Percentiles rank a stretch among this genome's conserved stretches.
phyloP scores from a whole-genome alignment of 306 rosid genomes.

The Prosopis cineraria region DNA sequence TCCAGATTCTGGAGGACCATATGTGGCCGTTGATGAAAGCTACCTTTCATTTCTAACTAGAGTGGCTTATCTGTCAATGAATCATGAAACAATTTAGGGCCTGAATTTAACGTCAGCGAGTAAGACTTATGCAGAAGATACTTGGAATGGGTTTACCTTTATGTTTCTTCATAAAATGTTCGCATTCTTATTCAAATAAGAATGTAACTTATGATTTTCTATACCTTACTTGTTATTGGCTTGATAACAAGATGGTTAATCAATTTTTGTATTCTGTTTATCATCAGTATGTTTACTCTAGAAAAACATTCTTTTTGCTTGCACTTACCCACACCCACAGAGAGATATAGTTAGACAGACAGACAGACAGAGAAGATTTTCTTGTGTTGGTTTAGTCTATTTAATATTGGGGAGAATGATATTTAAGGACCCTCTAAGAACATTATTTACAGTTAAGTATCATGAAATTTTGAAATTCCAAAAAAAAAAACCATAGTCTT shows the following conservation, averaged over 20 bases:
- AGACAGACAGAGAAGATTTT: no score
- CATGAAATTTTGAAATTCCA: no score
- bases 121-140: constrained; percentile 42
- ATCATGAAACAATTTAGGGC: constrained; percentile 49
- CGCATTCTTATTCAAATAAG: neutral
- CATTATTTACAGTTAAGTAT: no score
- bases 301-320: neutral
- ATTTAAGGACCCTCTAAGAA: no score
- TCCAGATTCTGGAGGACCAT: constrained; percentile 30
- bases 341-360: no score
- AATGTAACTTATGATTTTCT: neutral
- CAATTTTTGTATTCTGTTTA: neutral
- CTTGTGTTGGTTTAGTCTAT: no score
- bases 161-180: constrained; percentile 19
- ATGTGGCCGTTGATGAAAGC: constrained; percentile 14
- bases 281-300: neutral
- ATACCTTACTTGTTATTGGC: neutral
- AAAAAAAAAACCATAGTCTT: no score
- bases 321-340: no score
- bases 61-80: constrained; percentile 43
- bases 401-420: no score
- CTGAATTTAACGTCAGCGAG: constrained; percentile 42
- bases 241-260: neutral
- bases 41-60: constrained; percentile 19
- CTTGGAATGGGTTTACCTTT: constrained; percentile 1